Percentiles rank a stretch among this genome's conserved stretches.
phyloP scores from a whole-genome alignment of 805 yeast species.

The Candida nitratophila region DNA sequence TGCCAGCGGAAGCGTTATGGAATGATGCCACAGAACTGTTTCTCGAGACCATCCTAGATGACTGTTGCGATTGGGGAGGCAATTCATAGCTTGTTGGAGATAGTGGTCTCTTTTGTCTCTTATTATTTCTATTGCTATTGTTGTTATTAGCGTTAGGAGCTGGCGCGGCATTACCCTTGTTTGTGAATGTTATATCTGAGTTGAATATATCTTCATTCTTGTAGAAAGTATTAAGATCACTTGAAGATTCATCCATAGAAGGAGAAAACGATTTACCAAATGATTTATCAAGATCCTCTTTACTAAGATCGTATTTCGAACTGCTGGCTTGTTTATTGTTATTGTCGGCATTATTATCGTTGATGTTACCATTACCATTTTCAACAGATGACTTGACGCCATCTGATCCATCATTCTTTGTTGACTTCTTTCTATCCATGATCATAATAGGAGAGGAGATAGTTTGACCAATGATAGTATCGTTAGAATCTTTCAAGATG shows the following conservation, averaged over 20 bases:
- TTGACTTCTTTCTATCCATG: constrained; percentile 85
- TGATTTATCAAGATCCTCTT: constrained; percentile 10
- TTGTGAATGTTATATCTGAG: too few relatives aligned
- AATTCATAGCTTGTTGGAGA: constrained; percentile 12
- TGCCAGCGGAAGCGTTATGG: neutral
- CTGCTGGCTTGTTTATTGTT: constrained; percentile 12
- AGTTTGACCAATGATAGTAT: constrained; percentile 63
- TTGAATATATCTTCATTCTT: too few relatives aligned
- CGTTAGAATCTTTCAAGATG: constrained; percentile 54
- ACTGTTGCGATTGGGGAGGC: constrained; percentile 6
- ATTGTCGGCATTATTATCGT: neutral
- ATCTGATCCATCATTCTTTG: constrained; percentile 17
- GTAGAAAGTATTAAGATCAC: constrained; percentile 8
- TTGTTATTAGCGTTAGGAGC: neutral
- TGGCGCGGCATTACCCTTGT: neutral
- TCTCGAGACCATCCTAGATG: neutral
- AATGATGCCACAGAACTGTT: neutral
- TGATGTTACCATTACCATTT: constrained; percentile 4
- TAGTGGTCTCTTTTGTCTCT: constrained; percentile 27
- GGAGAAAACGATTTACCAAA: constrained; percentile 16
- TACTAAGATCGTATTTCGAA: constrained; percentile 31
- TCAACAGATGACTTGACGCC: constrained; percentile 1
- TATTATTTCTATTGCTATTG: constrained; percentile 8
- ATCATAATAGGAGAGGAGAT: constrained; percentile 75
- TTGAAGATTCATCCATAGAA: constrained; percentile 28